Conservation (phyloP, 306 rosid species). For the Prunus mira region DNA sequence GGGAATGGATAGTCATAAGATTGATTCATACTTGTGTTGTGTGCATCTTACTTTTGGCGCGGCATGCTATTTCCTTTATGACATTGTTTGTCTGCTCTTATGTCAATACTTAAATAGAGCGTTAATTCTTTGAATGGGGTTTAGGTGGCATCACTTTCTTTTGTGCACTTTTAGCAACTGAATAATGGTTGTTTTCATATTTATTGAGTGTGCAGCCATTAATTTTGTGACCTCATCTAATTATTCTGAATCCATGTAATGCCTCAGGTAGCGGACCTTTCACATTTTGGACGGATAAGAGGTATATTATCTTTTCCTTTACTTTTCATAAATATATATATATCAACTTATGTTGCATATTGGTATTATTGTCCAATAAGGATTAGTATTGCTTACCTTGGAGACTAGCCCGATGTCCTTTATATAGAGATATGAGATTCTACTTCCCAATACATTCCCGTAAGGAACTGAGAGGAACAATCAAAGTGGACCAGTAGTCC, state of each 20-base stretch:
- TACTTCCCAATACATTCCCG: neutral
- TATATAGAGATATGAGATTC: neutral
- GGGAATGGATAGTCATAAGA: neutral
- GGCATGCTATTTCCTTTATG: neutral
- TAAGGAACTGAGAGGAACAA: neutral
- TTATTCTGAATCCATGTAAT: conserved; percentile 18
- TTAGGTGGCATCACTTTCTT: neutral
- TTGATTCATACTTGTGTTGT: neutral
- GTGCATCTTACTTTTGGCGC: neutral
- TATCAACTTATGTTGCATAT: neutral
- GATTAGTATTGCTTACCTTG: neutral
- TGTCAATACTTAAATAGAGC: neutral
- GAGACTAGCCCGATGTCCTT: neutral
- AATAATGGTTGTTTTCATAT: neutral
- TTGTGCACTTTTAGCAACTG: neutral
- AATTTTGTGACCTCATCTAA: conserved; percentile 11
- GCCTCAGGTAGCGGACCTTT: conserved; percentile 83
- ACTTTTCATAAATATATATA: neutral
- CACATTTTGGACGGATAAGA: conserved; percentile 92
- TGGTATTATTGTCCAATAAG: neutral
- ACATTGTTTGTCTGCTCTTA: neutral
- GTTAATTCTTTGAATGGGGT: neutral
- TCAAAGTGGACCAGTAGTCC: neutral
- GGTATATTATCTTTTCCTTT: conserved; percentile 47
- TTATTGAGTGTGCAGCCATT: neutral